Conservation (phyloP, 148 eudicot genomes). For the Vaccinium darrowii region DNA sequence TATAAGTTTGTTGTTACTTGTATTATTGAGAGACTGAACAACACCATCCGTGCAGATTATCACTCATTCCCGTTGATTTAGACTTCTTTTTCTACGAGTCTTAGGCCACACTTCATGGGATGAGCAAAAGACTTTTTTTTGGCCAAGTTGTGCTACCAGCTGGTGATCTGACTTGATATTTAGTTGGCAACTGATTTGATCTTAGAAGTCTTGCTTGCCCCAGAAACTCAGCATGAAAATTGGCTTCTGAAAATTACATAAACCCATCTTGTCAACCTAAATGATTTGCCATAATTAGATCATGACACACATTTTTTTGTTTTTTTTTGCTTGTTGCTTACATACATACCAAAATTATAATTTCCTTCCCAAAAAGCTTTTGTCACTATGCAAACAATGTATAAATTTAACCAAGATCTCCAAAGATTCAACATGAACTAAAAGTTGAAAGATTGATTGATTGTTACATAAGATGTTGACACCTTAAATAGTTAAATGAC, state of each 20-base stretch:
- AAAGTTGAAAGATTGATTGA: no score
- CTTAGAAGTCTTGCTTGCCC: no score
- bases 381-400: neutral
- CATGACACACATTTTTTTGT: neutral
- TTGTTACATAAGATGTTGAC: no score
- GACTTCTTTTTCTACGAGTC: neutral
- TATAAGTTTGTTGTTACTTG: neutral
- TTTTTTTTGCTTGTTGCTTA: neutral
- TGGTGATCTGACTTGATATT: neutral
- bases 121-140: neutral
- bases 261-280: neutral
- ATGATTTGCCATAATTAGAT: neutral
- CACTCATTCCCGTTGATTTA: neutral
- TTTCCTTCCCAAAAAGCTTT: neutral
- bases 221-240: neutral
- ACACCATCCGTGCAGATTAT: neutral
- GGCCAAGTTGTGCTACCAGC: neutral
- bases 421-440: neutral
- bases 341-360: neutral
- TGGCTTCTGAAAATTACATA: neutral
- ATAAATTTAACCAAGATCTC: neutral
- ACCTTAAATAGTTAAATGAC: no score
- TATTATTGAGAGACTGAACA: no score
- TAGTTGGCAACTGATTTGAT: neutral
- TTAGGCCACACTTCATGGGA: constrained; percentile 4